These are phyloP conservation scores for Nidularia pulvinata DNA, from an alignment of 768 basidiomycete genomes.

Conservation along the genomic window DNA sequence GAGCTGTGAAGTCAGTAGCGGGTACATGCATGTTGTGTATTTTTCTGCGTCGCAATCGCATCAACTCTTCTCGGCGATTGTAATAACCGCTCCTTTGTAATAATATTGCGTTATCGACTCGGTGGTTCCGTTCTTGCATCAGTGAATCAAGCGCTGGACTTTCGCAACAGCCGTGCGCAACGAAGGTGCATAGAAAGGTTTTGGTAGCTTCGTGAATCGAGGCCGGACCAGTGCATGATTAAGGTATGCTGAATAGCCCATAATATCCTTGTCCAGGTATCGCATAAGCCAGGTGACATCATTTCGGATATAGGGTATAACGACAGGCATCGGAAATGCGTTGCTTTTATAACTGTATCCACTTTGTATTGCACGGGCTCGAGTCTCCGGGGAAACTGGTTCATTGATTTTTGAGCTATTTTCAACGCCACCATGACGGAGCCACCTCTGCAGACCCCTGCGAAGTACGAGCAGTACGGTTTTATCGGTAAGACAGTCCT, in stretches of 20 bases:
- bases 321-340: too few relatives aligned
- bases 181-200: constrained; percentile 13
- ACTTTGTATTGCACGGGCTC: too few relatives aligned
- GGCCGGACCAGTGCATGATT: not conserved
- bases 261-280: constrained; percentile 3
- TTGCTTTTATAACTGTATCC: too few relatives aligned
- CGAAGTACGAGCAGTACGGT: too few relatives aligned
- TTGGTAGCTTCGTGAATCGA: constrained; percentile 7
- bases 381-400: too few relatives aligned
- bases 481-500: too few relatives aligned
- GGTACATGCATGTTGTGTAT: not conserved
- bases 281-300: constrained; percentile 11
- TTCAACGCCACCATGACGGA: too few relatives aligned
- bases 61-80: too few relatives aligned
- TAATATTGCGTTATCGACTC: not conserved
- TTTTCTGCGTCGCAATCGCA: too few relatives aligned
- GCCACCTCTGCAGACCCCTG: too few relatives aligned
- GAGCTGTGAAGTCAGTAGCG: constrained; percentile 24
- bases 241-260: constrained; percentile 3
- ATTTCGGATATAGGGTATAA: not conserved
- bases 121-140: constrained; percentile 1
- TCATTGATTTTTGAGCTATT: too few relatives aligned
- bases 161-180: constrained; percentile 4
- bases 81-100: not conserved
- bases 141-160: constrained; percentile 7